Evolutionary conservation across 2,329 filamentous ascomycete genomes (phyloP).

Genomic region (Diplocarpon rosae): DNA sequence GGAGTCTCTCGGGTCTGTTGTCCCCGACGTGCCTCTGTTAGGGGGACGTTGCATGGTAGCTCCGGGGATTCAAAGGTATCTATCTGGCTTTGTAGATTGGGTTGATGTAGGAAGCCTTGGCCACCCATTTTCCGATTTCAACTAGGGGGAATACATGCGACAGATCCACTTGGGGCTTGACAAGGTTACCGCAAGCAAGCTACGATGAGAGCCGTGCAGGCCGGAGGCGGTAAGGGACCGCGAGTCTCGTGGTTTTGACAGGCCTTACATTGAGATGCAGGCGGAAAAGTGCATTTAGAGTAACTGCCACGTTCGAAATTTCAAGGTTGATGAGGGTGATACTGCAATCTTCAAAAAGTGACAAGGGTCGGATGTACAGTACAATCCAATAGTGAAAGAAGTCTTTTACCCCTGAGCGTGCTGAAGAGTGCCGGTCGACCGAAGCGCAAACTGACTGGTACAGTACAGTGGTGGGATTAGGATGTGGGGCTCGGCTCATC

Average conservation of each 20-base stretch:
- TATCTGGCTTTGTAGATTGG: slow-evolving; percentile 5
- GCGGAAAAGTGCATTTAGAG: neutral
- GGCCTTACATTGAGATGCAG: neutral
- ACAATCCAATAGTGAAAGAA: neutral
- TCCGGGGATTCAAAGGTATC: neutral
- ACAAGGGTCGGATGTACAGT: neutral
- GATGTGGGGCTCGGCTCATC: no score
- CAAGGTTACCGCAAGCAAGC: slow-evolving; percentile 6
- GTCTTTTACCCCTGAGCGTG: slow-evolving; percentile 2
- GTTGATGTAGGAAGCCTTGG: slow-evolving; percentile 7
- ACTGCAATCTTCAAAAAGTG: neutral
- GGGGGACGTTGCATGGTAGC: slow-evolving; percentile 17
- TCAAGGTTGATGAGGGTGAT: neutral
- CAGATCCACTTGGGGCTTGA: slow-evolving; percentile 7
- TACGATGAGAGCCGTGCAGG: slow-evolving; percentile 2
- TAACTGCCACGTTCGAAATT: neutral
- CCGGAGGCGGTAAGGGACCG: neutral
- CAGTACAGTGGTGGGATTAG: neutral
- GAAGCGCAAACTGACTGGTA: neutral
- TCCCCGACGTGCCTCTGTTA: slow-evolving; percentile 17
- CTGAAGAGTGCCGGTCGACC: neutral
- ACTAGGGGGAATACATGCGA: slow-evolving; percentile 8
- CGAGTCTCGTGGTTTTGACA: slow-evolving; percentile 1
- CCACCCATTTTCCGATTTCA: neutral
- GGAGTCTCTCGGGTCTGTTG: slow-evolving; percentile 21